Conservation (phyloP, 2,329 filamentous ascomycete species). For the Diaporthe sp. region DNA sequence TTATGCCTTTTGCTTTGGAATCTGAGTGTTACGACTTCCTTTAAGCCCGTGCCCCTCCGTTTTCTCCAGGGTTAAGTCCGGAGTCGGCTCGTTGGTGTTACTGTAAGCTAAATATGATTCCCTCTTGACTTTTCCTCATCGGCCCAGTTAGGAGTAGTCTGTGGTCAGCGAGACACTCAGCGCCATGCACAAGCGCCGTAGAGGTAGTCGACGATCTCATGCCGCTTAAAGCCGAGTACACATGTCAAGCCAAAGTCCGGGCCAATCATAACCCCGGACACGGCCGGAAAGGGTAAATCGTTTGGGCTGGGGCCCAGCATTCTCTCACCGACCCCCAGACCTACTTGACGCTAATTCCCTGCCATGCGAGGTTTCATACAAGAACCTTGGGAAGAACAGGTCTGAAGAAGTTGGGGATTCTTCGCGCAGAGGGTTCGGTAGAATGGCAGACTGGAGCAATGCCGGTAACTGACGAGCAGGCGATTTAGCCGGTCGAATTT, state of each 20-base stretch:
- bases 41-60: background rate
- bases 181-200: background rate
- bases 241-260: background rate
- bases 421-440: background rate
- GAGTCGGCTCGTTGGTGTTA: background rate
- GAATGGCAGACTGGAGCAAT: background rate
- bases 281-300: background rate
- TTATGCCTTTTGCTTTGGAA: background rate
- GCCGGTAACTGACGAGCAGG: too few relatives aligned
- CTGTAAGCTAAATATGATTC: background rate
- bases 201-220: background rate
- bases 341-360: background rate
- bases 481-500: background rate
- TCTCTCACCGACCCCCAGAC: background rate
- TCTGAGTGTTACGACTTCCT: background rate
- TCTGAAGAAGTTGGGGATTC: background rate
- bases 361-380: background rate
- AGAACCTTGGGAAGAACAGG: background rate
- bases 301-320: background rate
- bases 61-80: background rate
- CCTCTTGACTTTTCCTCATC: background rate
- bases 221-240: background rate
- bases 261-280: conserved; percentile 11
- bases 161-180: background rate
- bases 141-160: background rate